Evolutionary conservation across 2,329 filamentous ascomycete genomes (phyloP), one percentile per base, ranked within the genome.

Genomic region (Scortechinia acanthostroma): DNA sequence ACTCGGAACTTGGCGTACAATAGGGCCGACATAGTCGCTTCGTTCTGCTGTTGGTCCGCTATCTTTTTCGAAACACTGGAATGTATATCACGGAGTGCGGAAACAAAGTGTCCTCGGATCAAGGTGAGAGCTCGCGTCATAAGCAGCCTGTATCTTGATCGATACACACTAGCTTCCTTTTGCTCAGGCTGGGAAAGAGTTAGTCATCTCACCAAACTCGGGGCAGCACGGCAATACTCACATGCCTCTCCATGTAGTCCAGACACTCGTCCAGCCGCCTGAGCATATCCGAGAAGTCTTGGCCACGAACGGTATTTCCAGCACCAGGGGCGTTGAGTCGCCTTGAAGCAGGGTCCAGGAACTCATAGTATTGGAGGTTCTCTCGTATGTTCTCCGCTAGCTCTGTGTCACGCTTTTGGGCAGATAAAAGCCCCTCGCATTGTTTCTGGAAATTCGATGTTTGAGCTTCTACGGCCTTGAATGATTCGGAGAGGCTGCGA

Each of bases 1-100:
- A 84, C 78, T 22, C 80, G 70, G 51, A 86, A 86, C 50, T 85
- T 86, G 21, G 81, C 79, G 53, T 86, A 85, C 3, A 86, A 62
- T 3, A 86, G 62, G 10, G 81, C 78, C n/a, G 81, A 83, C 66
- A 83, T 77, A 2, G 81, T 83, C 1, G 81, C 82, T 48, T 85
- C 81, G 50, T 85, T 86, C 37, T 85, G 63, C 52, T 83, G 78
- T n/a, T 76, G 73, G 49, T 83, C 78, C 22, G 49, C 46, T 40
- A 56, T 51, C 25, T 80, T 72, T 55, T 76, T 80, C 10, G 76
- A 71, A 20, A 84, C 79, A 50, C 80, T 78, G 16, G 77, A 69
- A 17, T 80, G 76, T 28, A 81, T 78, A 44, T 84, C 78, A 45
- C 77, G 74, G 3, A 85, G 64, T 2, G 76, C 69, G 47, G 76